phyloP scores from a whole-genome alignment of 192 early-diverging fungal genomes.

The Dimargaris xerosporica region DNA sequence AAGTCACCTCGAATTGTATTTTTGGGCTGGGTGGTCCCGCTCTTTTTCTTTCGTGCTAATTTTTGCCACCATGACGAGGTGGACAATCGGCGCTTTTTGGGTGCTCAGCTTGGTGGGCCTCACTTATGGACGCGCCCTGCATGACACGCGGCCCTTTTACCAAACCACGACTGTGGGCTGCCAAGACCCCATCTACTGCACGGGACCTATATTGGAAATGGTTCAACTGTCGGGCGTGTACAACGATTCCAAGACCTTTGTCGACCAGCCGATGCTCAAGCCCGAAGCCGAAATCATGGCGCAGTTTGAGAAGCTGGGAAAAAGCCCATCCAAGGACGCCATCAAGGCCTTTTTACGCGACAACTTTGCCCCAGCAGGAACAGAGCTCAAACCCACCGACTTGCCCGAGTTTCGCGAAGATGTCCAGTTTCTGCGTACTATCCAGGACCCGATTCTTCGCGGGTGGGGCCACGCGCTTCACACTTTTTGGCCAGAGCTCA shows the following conservation, averaged over 20 bases:
- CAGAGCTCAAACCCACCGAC: constrained; percentile 27
- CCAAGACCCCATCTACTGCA: constrained; percentile 52
- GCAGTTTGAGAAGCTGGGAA: constrained; percentile 29
- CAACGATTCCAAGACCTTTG: constrained; percentile 60
- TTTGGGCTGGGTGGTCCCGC: no score
- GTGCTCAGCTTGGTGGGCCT: no score
- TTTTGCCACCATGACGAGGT: no score
- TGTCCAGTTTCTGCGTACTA: constrained; percentile 27
- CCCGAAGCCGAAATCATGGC: constrained; percentile 33
- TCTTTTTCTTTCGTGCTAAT: no score
- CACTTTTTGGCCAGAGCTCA: constrained; percentile 41
- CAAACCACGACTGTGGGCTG: constrained; percentile 18
- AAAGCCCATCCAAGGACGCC: constrained; percentile 17
- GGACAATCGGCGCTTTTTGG: no score
- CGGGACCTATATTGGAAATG: constrained; percentile 34
- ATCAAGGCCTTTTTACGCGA: constrained; percentile 33
- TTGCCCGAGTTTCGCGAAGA: constrained; percentile 21
- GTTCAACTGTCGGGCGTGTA: constrained; percentile 45
- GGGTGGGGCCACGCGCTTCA: constrained; percentile 33
- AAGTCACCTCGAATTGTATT: no score
- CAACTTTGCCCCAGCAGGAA: constrained; percentile 38
- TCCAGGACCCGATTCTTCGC: constrained; percentile 27
- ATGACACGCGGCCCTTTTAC: no score
- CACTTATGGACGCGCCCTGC: no score
- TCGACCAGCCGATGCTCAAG: constrained; percentile 47